A percentile compares a stretch with the other conserved stretches of the same genome.
These are phyloP conservation scores for Ajuga reptans DNA, from an alignment of 305 asterid species.

Conservation along the genomic window DNA sequence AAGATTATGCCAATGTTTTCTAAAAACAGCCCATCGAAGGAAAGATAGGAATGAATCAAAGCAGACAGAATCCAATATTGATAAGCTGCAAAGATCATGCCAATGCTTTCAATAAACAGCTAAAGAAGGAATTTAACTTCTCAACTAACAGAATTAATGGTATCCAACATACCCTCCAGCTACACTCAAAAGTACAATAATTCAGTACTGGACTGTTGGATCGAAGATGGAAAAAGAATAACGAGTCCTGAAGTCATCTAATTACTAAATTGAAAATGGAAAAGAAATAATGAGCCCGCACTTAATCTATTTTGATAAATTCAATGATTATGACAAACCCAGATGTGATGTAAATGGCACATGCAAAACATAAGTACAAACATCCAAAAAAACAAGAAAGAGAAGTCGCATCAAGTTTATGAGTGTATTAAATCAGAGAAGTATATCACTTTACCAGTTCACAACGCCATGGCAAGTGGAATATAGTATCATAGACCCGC, in stretches of 20 bases:
- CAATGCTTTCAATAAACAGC: slow-evolving; percentile 17
- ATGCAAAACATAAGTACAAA: not conserved
- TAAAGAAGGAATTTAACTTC: slow-evolving; percentile 18
- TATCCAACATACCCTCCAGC: not conserved
- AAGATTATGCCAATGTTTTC: slow-evolving; percentile 22
- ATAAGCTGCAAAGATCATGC: slow-evolving; percentile 66
- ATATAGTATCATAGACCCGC: slow-evolving; percentile 92
- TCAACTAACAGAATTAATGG: slow-evolving; percentile 8
- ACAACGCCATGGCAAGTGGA: slow-evolving; percentile 96
- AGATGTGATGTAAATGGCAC: not conserved
- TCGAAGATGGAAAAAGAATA: not conserved
- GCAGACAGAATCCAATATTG: slow-evolving; percentile 79
- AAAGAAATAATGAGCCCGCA: not conserved
- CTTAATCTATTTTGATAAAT: not conserved
- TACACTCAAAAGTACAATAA: not conserved
- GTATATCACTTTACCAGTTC: slow-evolving; percentile 64
- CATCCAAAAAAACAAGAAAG: not conserved
- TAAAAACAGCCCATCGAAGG: not conserved
- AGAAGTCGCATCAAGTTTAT: not conserved
- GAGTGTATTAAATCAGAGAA: slow-evolving; percentile 10
- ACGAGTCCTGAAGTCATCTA: not conserved
- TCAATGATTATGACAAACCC: not conserved
- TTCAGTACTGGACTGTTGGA: not conserved
- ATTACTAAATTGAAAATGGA: not conserved
- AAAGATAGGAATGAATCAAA: slow-evolving; percentile 77